Evolutionary conservation across 2,329 filamentous ascomycete genomes (phyloP).

Genomic region (Cladobotryum protrusum): DNA sequence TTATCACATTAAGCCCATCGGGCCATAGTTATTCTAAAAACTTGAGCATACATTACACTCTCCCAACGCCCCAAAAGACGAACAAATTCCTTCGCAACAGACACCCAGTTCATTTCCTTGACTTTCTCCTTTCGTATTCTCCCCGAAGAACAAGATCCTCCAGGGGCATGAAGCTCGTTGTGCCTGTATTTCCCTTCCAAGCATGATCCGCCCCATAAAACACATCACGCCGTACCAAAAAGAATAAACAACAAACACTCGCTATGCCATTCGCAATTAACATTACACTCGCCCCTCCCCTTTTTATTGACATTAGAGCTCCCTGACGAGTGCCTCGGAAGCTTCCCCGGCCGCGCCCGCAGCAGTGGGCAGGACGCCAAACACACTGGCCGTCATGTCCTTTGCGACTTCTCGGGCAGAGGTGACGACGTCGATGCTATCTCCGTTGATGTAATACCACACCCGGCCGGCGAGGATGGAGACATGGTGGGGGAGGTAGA

Average conservation of each 20-base stretch:
- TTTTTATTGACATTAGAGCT: conserved; percentile 26
- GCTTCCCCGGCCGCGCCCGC: conserved; percentile 16
- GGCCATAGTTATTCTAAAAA: conserved; percentile 1
- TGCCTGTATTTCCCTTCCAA: too few species aligned
- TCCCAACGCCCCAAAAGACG: conserved; percentile 3
- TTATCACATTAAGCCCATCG: conserved; percentile 5
- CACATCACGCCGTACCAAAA: too few species aligned
- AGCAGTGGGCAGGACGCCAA: conserved; percentile 19
- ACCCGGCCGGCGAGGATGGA: conserved; percentile 74
- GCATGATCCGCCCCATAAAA: too few species aligned
- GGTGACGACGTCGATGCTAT: conserved; percentile 49
- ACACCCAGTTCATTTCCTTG: too few species aligned
- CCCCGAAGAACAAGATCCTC: too few species aligned
- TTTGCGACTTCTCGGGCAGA: conserved; percentile 27
- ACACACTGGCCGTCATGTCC: conserved; percentile 25
- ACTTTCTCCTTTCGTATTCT: too few species aligned
- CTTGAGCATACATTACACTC: background rate
- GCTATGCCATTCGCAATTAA: background rate
- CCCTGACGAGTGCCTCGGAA: conserved; percentile 21
- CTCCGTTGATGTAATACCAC: conserved; percentile 93
- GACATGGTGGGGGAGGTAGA: conserved; percentile 92
- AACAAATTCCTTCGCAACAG: too few species aligned
- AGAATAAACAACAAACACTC: background rate
- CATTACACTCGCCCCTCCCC: background rate
- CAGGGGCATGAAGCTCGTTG: too few species aligned